A percentile compares a stretch with the other conserved stretches of the same genome.
These are phyloP conservation scores for Borovskyia barvae DNA, from an alignment of 208 protist genomes.

Conservation along the genomic window DNA sequence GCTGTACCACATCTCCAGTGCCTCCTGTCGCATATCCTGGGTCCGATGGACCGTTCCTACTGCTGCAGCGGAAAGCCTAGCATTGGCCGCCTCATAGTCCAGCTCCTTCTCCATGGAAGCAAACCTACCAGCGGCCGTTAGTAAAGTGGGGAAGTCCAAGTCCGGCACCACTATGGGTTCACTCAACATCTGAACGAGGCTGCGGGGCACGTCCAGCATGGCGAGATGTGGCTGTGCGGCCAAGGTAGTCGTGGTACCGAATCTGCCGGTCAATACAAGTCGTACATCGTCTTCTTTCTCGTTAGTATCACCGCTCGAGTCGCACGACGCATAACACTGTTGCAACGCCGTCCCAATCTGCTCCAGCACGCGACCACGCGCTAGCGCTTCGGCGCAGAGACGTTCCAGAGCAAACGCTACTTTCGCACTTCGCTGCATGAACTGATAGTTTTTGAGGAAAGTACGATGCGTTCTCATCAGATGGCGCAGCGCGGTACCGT, in stretches of 20 bases:
- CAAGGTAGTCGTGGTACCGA: neutral
- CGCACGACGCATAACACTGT: no score
- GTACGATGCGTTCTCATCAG: conserved; percentile 37
- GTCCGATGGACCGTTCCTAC: no score
- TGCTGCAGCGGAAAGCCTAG: no score
- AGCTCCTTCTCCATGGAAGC: neutral
- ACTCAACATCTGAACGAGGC: conserved; percentile 8
- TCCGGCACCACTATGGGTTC: conserved; percentile 9
- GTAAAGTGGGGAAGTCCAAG: no score
- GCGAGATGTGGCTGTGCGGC: neutral
- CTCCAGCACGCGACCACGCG: conserved; percentile 26
- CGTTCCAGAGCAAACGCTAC: conserved; percentile 32
- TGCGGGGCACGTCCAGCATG: conserved; percentile 9
- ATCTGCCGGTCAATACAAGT: neutral
- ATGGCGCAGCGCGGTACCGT: conserved; percentile 19
- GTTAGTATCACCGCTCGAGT: no score
- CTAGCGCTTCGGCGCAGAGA: conserved; percentile 35
- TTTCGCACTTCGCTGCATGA: conserved; percentile 19
- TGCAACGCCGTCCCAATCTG: conserved; percentile 8
- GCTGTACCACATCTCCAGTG: neutral
- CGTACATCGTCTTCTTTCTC: no score
- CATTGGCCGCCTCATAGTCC: no score
- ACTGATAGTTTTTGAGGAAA: conserved; percentile 37
- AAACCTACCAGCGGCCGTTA: neutral
- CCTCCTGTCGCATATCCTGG: no score